Evolutionary conservation across 768 basidiomycete genomes (phyloP).

Genomic region (Dentipellis fragilis): DNA sequence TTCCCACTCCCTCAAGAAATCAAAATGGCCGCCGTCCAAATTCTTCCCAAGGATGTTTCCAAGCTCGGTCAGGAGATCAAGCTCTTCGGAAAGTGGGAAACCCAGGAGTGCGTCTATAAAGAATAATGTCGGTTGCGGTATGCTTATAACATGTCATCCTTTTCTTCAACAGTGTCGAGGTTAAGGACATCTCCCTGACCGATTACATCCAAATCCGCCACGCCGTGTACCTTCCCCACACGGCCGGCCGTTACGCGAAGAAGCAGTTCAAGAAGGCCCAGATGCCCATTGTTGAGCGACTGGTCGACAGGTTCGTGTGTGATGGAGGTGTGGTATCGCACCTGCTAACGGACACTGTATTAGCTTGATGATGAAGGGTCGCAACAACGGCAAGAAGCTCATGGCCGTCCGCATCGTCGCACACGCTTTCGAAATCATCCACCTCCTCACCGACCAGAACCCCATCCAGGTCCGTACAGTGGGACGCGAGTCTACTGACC

Average conservation of each 20-base stretch:
- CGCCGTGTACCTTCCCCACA: constrained; percentile 96
- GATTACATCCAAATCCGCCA: constrained; percentile 99
- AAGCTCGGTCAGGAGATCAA: constrained; percentile 81
- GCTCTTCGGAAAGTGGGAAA: constrained; percentile 99
- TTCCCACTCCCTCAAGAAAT: constrained; percentile 9
- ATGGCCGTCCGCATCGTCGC: constrained; percentile 98
- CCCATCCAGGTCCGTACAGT: constrained; percentile 83
- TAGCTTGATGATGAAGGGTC: constrained; percentile 99
- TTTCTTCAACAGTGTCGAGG: constrained; percentile 64
- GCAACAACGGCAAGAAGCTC: constrained; percentile 99
- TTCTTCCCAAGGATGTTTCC: constrained; percentile 77
- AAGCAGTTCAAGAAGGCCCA: constrained; percentile 99
- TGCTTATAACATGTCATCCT: constrained; percentile 10
- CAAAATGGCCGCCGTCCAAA: constrained; percentile 56
- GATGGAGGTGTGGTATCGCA: no score
- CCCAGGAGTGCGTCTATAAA: constrained; percentile 67
- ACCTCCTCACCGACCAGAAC: constrained; percentile 99
- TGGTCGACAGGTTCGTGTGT: constrained; percentile 80
- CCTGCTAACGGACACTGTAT: neutral
- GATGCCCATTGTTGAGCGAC: constrained; percentile 99
- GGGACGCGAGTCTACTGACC: neutral
- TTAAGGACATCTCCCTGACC: constrained; percentile 97
- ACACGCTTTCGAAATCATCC: constrained; percentile 99
- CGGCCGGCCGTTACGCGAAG: constrained; percentile 97
- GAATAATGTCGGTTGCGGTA: no score